phyloP scores from a whole-genome alignment of 2,329 filamentous ascomycete genomes.

The Pseudomassariella vexata region DNA sequence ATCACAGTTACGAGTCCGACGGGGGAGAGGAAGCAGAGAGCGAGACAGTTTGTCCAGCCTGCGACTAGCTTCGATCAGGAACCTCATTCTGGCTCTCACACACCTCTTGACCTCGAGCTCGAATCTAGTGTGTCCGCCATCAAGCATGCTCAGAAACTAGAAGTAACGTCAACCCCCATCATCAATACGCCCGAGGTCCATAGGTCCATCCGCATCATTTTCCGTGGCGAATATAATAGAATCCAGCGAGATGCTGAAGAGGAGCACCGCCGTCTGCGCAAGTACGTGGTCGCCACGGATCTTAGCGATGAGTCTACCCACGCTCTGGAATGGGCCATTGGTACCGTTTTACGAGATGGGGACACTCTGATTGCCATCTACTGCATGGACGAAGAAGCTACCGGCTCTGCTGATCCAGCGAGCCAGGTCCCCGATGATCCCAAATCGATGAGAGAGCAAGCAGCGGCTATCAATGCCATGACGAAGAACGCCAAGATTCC shows the following conservation, averaged over 20 bases:
- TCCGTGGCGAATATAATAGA: slow-evolving; percentile 76
- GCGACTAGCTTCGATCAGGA: slow-evolving; percentile 76
- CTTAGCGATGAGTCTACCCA: slow-evolving; percentile 91
- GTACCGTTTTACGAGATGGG: slow-evolving; percentile 87
- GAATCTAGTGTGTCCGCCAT: slow-evolving; percentile 82
- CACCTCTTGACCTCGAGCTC: slow-evolving; percentile 57
- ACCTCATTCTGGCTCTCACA: slow-evolving; percentile 44
- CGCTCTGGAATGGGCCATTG: slow-evolving; percentile 95
- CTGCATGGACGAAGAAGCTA: slow-evolving; percentile 83
- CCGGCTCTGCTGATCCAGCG: slow-evolving; percentile 42
- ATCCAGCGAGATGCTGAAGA: slow-evolving; percentile 75
- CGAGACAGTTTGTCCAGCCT: slow-evolving; percentile 57
- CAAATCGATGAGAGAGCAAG: slow-evolving; percentile 70
- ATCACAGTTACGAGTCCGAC: slow-evolving; percentile 59
- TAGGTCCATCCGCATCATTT: slow-evolving; percentile 81
- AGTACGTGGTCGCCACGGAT: slow-evolving; percentile 94
- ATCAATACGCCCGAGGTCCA: slow-evolving; percentile 70
- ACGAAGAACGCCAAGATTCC: slow-evolving; percentile 32
- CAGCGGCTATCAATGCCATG: slow-evolving; percentile 63
- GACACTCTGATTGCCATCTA: slow-evolving; percentile 92
- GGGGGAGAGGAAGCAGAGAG: slow-evolving; percentile 54
- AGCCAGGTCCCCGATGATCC: slow-evolving; percentile 64
- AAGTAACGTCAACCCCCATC: slow-evolving; percentile 74
- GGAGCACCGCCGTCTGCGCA: slow-evolving; percentile 71
- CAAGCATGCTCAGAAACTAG: slow-evolving; percentile 78